phyloP scores from a whole-genome alignment of 1,284 basidiomycete genomes.

The Kwoniella shivajii region DNA sequence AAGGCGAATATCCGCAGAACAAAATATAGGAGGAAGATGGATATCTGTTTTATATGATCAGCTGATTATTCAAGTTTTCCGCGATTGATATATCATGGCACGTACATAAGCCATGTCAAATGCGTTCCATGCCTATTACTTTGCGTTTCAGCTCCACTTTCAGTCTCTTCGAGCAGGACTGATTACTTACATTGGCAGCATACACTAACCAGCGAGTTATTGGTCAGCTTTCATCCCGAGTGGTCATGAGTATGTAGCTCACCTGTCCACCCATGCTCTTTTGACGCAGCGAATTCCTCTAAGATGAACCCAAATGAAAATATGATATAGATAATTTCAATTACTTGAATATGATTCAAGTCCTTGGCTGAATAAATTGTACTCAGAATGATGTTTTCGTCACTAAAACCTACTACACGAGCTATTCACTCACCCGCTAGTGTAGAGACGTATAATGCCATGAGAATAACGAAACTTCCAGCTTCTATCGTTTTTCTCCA shows the following conservation, averaged over 20 bases:
- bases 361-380: conserved; percentile 7
- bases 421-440: conserved; percentile 60
- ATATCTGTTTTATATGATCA: conserved; percentile 47
- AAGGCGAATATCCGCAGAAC: conserved; percentile 69
- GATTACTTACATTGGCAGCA: conserved; percentile 67
- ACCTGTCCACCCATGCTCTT: conserved; percentile 83
- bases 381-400: not conserved
- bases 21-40: conserved; percentile 71
- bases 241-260: conserved; percentile 40
- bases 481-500: conserved; percentile 80
- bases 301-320: conserved; percentile 75
- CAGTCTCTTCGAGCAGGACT: not conserved
- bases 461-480: conserved; percentile 66
- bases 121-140: conserved; percentile 76
- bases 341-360: conserved; percentile 18
- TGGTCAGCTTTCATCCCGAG: conserved; percentile 6
- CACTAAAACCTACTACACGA: no score
- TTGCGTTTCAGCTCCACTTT: not conserved
- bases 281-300: conserved; percentile 58
- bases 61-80: not conserved
- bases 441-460: conserved; percentile 65
- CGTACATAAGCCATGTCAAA: conserved; percentile 73
- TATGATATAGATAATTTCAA: conserved; percentile 72
- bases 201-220: conserved; percentile 62
- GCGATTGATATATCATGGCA: not conserved